Evolutionary conservation across 345 rosid species (phyloP), one percentile per base, ranked within the genome.

Genomic region (Microthlaspi erraticum): DNA sequence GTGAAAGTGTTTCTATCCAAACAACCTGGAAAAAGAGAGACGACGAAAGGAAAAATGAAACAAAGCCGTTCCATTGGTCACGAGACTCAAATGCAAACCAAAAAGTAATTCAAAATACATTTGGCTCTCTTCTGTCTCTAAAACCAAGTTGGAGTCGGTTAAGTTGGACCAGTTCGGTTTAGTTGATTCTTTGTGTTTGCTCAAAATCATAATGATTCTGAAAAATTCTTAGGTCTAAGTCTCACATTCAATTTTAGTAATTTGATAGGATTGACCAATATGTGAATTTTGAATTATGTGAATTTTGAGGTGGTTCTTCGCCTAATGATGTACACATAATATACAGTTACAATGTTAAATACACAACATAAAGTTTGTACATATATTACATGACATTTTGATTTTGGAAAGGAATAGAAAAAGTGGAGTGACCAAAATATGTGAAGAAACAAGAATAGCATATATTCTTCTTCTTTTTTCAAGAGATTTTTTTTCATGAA

Each of bases 1-100:
- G 78, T 75, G 78, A 68, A 61, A 75, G 44, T 53, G 51, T 53
- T 68, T 60, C 10, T 43, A 60, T 75, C 78, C 74, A 6, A 68
- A 53, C 74, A 34, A 61, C 70, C 68, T 60, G 78, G 78, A 74
- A 74, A 73, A 66, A 51, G 70, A 71, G 57, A 57, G 57, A 69
- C 65, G 18, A 69, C 46, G 73, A 17, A 26, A 52, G n/a, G 4
- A 41, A n/a, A 0, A n/a, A n/a, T 0, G 8, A 8, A 14, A 38
- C 3, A 16, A 14, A 73, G 64, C 44, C 44, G 69, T 67, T 74
- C n/a, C 41, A 43, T 60, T 67, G 52, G 18, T 67, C 73, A 74
- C 78, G 68, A 43, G 62, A 67, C 73, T 74, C 43, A 2, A 50
- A 58, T 59, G 72, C 60, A 74, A 39, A 49, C 38, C 72, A 42